Percentiles rank a stretch among this genome's conserved stretches.
Conservation (phyloP, 306 rosid species). For the Vigna reflexopilosa region DNA sequence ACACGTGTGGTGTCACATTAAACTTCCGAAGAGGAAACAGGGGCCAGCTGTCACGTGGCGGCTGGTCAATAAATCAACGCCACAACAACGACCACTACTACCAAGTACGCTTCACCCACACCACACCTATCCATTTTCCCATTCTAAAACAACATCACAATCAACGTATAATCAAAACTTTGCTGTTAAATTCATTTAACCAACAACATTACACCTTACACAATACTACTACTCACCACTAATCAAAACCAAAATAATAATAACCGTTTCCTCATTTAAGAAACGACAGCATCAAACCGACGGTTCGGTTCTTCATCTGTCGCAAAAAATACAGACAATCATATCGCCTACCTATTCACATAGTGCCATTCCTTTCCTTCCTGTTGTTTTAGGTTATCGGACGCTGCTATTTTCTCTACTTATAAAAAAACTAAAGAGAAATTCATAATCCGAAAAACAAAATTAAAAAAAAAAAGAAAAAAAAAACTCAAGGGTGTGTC, state of each 20-base stretch:
- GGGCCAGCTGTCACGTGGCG: slow-evolving; percentile 47
- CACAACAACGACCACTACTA: slow-evolving; percentile 7
- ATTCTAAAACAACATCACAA: not conserved
- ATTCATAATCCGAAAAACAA: slow-evolving; percentile 30
- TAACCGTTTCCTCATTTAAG: not conserved
- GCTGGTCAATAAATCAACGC: not conserved
- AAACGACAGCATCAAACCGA: slow-evolving; percentile 54
- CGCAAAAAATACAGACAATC: slow-evolving; percentile 56
- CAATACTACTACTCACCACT: not conserved
- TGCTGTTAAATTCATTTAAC: not conserved
- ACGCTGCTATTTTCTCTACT: slow-evolving; percentile 30
- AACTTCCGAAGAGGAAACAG: not conserved
- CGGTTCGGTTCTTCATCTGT: slow-evolving; percentile 48
- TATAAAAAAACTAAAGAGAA: slow-evolving; percentile 41
- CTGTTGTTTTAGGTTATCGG: slow-evolving; percentile 1
- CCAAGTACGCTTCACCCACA: slow-evolving; percentile 19
- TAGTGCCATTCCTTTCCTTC: not conserved
- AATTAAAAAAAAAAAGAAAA: not conserved
- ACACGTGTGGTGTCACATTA: not conserved
- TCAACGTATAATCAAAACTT: not conserved
- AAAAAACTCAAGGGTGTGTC: not conserved
- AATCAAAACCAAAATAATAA: not conserved
- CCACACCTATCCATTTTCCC: not conserved
- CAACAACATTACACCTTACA: slow-evolving; percentile 33
- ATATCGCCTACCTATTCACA: slow-evolving; percentile 51